Evolutionary conservation across 2,329 filamentous ascomycete genomes (phyloP), one percentile per base, ranked within the genome.

Genomic region (Stachybotrys chlorohalonatus): DNA sequence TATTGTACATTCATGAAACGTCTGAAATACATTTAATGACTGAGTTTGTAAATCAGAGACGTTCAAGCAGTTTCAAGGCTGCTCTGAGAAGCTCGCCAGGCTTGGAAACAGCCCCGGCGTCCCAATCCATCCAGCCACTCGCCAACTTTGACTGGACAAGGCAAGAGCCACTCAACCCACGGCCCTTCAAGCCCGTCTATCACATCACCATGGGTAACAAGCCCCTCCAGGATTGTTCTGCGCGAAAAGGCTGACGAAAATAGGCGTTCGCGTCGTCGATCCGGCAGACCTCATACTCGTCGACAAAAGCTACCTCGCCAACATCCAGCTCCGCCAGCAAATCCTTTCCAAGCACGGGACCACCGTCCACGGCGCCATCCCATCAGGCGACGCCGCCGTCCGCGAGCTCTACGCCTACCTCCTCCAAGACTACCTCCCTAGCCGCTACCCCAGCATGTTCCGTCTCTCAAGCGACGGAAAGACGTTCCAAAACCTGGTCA

Each of bases 171-270:
- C 57, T 62, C 3, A 67, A 70, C 45, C 68, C 76, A 42, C 68
- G 78, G 2, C 77, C 76, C 0, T 81, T 79, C 62, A 80, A 79
- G 63, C 72, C 76, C 0, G 71, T 71, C 3, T 82, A 79, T 59
- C 68, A 81, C 59, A 80, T 81, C 56, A 79, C 76, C 0, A 81
- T 82, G 78, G 78, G 78, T 76, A 60, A 36, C 63, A 59, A 16
- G 17, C 11, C 7, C 8, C 8, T 16, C 30, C 32, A n/a, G 9
- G 16, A 47, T 4, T 7, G 6, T 13, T 5, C 36, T 42, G 13
- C 9, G 36, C 4, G 3, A 24, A 31, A 17, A 49, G 11, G 55
- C 24, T 53, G 1, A 24, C 5, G 16, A n/a, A 15, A 32, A 6
- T 56, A 80, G 78, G 70, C 3, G 63, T 81, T 3, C 71, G 71